These are phyloP conservation scores for Stachybotrys chartarum DNA, from an alignment of 2,329 filamentous ascomycete species.

Conservation along the genomic window DNA sequence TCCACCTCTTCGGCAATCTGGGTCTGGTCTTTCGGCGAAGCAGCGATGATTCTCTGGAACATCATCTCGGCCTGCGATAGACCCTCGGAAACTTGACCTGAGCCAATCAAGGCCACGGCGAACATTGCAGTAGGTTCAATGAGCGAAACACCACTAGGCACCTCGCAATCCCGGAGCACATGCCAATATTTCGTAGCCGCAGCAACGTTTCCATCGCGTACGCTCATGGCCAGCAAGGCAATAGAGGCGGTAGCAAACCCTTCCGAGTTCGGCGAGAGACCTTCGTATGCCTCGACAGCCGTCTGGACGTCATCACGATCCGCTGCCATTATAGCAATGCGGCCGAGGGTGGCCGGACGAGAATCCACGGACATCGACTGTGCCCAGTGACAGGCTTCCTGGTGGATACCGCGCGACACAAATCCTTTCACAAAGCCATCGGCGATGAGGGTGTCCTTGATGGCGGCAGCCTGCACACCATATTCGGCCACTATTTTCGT, in stretches of 20 bases:
- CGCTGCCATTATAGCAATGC: constrained; percentile 70
- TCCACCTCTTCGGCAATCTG: constrained; percentile 75
- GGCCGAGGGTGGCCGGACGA: constrained; percentile 58
- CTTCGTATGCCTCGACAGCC: constrained; percentile 59
- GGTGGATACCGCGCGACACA: constrained; percentile 61
- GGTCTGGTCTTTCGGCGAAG: constrained; percentile 39
- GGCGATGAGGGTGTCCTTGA: constrained; percentile 66
- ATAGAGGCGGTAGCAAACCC: constrained; percentile 56
- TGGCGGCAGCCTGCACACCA: constrained; percentile 47
- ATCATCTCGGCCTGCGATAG: constrained; percentile 73
- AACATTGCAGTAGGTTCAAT: constrained; percentile 91
- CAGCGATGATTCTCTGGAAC: constrained; percentile 74
- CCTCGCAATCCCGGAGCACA: constrained; percentile 56
- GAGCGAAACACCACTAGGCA: constrained; percentile 55
- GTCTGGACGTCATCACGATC: constrained; percentile 66
- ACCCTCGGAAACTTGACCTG: constrained; percentile 76
- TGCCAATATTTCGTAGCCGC: constrained; percentile 77
- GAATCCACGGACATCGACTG: constrained; percentile 53
- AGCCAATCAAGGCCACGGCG: constrained; percentile 77
- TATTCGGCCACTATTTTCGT: constrained; percentile 65
- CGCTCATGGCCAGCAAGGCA: constrained; percentile 78
- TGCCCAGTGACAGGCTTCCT: constrained; percentile 69
- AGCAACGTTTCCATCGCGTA: constrained; percentile 73
- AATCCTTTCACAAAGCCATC: constrained; percentile 75
- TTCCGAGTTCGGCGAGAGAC: constrained; percentile 44